These are phyloP conservation scores for Russula vinacea DNA, from an alignment of 768 basidiomycete species.

Conservation along the genomic window DNA sequence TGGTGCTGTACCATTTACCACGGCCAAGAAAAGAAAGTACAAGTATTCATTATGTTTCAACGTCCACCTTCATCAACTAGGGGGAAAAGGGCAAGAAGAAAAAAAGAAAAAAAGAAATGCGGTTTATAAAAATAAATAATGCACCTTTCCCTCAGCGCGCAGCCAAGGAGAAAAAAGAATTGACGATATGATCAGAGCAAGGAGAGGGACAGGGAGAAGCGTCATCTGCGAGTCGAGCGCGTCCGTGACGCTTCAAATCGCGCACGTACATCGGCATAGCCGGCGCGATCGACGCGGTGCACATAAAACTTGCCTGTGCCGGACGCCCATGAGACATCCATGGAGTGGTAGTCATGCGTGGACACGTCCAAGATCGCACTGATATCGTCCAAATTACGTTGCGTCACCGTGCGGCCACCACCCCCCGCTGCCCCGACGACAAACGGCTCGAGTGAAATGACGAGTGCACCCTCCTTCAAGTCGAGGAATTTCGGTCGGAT, in stretches of 20 bases:
- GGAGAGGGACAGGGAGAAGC: neutral
- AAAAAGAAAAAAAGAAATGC: neutral
- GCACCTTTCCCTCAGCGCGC: neutral
- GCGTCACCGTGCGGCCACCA: conserved; percentile 66
- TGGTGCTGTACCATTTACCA: neutral
- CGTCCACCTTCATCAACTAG: no score
- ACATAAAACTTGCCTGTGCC: conserved; percentile 68
- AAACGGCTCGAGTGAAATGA: conserved; percentile 86
- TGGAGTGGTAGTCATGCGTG: conserved; percentile 19
- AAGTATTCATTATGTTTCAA: neutral
- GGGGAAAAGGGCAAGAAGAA: neutral
- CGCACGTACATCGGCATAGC: conserved; percentile 42
- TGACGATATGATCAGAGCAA: conserved; percentile 3
- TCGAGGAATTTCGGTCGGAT: conserved; percentile 89
- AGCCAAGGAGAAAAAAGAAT: neutral
- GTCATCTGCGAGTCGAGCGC: conserved; percentile 25
- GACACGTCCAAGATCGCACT: conserved; percentile 74
- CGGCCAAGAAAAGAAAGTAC: neutral
- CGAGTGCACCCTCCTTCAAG: conserved; percentile 86
- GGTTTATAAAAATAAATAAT: neutral
- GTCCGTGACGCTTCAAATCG: conserved; percentile 28
- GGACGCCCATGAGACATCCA: conserved; percentile 76
- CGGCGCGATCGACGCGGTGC: conserved; percentile 71
- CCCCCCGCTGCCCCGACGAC: conserved; percentile 55
- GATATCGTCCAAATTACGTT: conserved; percentile 82